Base-by-base conservation (phyloP, 2,329 filamentous ascomycete species). In the Chaetomiaceae sp. region DNA sequence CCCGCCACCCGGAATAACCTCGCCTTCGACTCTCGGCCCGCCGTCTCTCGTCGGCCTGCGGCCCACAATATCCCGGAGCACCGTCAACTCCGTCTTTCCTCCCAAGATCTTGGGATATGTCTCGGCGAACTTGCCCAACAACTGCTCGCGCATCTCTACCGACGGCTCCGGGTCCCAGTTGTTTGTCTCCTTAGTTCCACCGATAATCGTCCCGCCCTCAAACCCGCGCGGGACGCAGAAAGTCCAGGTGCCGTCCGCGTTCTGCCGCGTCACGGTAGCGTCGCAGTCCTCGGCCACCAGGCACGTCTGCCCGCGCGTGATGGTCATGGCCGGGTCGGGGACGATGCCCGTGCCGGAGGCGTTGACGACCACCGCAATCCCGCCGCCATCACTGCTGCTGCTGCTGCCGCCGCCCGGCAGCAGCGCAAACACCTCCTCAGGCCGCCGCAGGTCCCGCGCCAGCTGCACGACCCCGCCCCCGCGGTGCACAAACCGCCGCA, bases 131-230 rank as follows among this genome's bases (percentile, higher is more conserved):
- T 41, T 48, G 30, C 50, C 34, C 4, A 84, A 67, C 12, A 84
- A 60, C 22, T 56, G 59, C 30, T 66, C 60, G 15, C 79, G 63
- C 0, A 73, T 71, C 38, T 71, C 70, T 1, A 53, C 48, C 0
- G 69, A 75, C 1, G 78, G 73, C 15, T 68, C 63, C 0, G 69
- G 60, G 38, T 75, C 68, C 75, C 75, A 81, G 58, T 82, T 68
- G 45, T 74, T 64, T 1, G 72, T 69, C 57, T 84, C 75, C 59
- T 83, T 84, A 9, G 80, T 85, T 0, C 81, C 81, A 5, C 81
- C 82, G 17, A 85, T 74, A 32, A 85, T 68, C 0, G 81, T 84
- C 3, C 81, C 81, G 3, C 81, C 81, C 27, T 76, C 68, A 20
- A 80, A 74, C 8, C 73, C 74, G 2, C 82, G 72, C 1, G 81